These are phyloP conservation scores for Pythium sukuiense DNA, from an alignment of 352 stramenopile species.

Conservation along the genomic window DNA sequence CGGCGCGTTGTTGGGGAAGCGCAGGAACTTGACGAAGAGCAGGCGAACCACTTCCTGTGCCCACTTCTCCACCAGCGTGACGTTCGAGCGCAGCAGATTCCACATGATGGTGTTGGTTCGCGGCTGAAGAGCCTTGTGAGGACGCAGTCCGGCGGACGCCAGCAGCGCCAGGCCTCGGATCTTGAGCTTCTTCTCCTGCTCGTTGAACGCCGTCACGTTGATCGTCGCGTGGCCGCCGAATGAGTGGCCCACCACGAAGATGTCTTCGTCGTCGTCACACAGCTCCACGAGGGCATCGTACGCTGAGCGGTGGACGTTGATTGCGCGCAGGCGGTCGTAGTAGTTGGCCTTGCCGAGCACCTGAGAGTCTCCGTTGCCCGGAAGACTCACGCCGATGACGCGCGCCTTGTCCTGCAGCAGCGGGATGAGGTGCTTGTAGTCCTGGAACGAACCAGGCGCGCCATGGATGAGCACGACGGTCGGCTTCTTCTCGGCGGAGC, in stretches of 20 bases:
- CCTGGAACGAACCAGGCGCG: constrained; percentile 48
- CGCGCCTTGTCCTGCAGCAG: constrained; percentile 30
- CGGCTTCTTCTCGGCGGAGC: constrained; percentile 9
- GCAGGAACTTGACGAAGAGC: constrained; percentile 22
- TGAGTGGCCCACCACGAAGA: constrained; percentile 36
- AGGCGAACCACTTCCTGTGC: constrained; percentile 18
- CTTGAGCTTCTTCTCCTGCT: constrained; percentile 20
- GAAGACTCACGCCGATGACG: constrained; percentile 33
- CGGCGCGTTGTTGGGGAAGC: constrained; percentile 25
- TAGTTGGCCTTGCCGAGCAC: constrained; percentile 22
- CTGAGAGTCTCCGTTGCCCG: constrained; percentile 28
- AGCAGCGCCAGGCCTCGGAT: constrained; percentile 30
- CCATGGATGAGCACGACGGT: constrained; percentile 59
- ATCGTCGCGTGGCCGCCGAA: constrained; percentile 36
- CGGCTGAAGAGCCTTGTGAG: constrained; percentile 35
- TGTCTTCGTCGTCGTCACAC: constrained; percentile 17
- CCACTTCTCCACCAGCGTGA: constrained; percentile 13
- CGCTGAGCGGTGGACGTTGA: constrained; percentile 21
- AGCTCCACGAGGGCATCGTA: constrained; percentile 30
- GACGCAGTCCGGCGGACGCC: constrained; percentile 33
- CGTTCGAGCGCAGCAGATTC: constrained; percentile 22
- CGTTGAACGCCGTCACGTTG: constrained; percentile 25
- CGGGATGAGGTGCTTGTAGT: constrained; percentile 56
- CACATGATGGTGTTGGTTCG: constrained; percentile 16
- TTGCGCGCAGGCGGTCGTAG: constrained; percentile 25